Percentiles rank a stretch among this genome's conserved stretches.
Evolutionary conservation across 164 flowering plant species (phyloP).

Genomic region (Nelumbo lutea): DNA sequence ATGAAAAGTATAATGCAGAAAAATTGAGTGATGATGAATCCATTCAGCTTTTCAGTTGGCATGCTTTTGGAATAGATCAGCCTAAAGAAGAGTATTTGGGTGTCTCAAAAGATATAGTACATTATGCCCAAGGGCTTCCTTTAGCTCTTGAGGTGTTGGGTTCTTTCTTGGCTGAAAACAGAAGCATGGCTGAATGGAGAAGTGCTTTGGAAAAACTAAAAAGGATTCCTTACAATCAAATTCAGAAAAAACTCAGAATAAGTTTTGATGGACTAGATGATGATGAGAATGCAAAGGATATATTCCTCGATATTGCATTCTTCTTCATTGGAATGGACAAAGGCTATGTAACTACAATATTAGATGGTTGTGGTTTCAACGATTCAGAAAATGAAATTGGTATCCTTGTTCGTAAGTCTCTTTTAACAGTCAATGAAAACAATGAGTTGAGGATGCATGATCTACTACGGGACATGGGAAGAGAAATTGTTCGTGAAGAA

Average conservation of each 20-base stretch:
- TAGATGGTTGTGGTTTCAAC: background rate
- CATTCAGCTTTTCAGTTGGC: background rate
- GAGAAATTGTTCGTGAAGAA: background rate
- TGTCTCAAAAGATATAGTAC: background rate
- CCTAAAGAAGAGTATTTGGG: conserved; percentile 3
- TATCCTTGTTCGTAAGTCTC: background rate
- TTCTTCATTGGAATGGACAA: no score
- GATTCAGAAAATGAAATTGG: background rate
- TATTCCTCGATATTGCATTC: no score
- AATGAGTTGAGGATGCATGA: conserved; percentile 1
- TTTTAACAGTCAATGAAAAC: background rate
- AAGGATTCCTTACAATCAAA: conserved; percentile 2
- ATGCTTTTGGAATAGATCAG: conserved; percentile 1
- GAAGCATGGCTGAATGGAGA: background rate
- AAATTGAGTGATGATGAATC: no score
- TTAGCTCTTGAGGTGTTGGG: background rate
- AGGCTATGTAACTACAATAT: background rate
- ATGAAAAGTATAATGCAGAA: no score
- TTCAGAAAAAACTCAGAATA: background rate
- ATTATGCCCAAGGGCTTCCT: background rate
- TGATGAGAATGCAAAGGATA: background rate
- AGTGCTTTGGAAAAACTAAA: background rate
- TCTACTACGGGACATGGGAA: conserved; percentile 1
- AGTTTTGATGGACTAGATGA: conserved; percentile 8
- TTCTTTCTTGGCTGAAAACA: background rate